Conservation (phyloP, 2,329 filamentous ascomycete genomes). For the Xylaria sp. region DNA sequence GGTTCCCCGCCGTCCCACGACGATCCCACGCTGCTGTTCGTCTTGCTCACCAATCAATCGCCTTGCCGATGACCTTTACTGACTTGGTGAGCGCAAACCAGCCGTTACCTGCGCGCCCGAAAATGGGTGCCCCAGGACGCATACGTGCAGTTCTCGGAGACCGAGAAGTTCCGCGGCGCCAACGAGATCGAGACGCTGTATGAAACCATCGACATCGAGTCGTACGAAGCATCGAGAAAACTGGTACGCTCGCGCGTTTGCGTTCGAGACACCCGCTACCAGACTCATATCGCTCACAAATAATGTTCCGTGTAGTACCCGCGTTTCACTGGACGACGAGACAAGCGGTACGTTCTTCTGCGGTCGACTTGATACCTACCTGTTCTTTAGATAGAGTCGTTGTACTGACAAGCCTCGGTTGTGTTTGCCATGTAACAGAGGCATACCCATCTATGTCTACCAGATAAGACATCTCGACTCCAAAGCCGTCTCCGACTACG, state of each 20-base stretch:
- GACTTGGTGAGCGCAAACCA: conserved; percentile 34
- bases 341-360: conserved; percentile 46
- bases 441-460: conserved; percentile 88
- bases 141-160: conserved; percentile 77
- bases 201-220: conserved; percentile 76
- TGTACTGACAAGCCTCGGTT: conserved; percentile 5
- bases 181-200: conserved; percentile 77
- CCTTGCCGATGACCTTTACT: conserved; percentile 3
- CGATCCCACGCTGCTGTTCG: conserved; percentile 66
- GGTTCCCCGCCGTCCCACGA: conserved; percentile 59
- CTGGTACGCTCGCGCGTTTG: conserved; percentile 47
- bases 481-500: conserved; percentile 75
- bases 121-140: conserved; percentile 75
- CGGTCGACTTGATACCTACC: neutral
- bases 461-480: conserved; percentile 77
- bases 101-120: conserved; percentile 79
- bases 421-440: conserved; percentile 43
- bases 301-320: conserved; percentile 58
- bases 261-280: neutral
- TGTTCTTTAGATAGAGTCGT: neutral
- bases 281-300: conserved; percentile 18
- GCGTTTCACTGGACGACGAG: conserved; percentile 89
- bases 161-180: conserved; percentile 77
- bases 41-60: conserved; percentile 16
- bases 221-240: conserved; percentile 73